A percentile compares a stretch with the other conserved stretches of the same genome.
Evolutionary conservation across 2,329 filamentous ascomycete species (phyloP).

Genomic region (Phyllosticta ampelicida): DNA sequence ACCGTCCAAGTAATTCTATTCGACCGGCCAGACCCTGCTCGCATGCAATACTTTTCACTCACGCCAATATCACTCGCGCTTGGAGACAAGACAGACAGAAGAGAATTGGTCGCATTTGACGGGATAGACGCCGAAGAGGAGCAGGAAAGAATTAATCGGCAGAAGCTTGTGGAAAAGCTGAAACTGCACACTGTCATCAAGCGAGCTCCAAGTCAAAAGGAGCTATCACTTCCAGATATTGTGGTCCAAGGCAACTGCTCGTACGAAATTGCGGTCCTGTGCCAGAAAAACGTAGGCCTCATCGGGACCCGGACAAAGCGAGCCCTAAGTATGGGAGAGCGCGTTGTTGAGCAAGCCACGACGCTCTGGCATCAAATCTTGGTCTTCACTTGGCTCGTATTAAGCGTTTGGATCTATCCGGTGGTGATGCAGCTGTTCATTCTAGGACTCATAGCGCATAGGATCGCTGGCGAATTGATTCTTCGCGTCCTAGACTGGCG

Average conservation of each 20-base stretch:
- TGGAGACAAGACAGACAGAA: conserved; percentile 44
- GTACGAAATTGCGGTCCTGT: conserved; percentile 71
- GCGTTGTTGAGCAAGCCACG: conserved; percentile 85
- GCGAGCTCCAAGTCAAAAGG: conserved; percentile 67
- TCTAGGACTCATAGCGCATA: conserved; percentile 66
- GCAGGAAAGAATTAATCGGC: conserved; percentile 50
- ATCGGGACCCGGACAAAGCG: conserved; percentile 73
- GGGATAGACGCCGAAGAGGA: conserved; percentile 65
- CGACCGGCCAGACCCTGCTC: conserved; percentile 69
- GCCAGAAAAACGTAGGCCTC: conserved; percentile 83
- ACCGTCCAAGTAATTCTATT: conserved; percentile 85
- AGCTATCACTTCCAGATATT: conserved; percentile 67
- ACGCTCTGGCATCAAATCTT: conserved; percentile 69
- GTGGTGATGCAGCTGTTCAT: conserved; percentile 61
- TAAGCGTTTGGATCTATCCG: conserved; percentile 68
- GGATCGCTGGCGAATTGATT: conserved; percentile 68
- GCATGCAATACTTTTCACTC: conserved; percentile 95
- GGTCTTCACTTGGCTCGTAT: conserved; percentile 56
- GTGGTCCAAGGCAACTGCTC: conserved; percentile 95
- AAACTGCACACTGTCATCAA: conserved; percentile 76
- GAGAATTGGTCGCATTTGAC: conserved; percentile 34
- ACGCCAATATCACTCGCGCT: conserved; percentile 80
- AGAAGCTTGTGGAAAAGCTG: conserved; percentile 70
- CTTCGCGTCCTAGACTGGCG: conserved; percentile 78
- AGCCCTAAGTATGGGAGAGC: conserved; percentile 83